Base-by-base conservation (phyloP, 2,329 filamentous ascomycete genomes). In the Epichloe brachyelytri region DNA sequence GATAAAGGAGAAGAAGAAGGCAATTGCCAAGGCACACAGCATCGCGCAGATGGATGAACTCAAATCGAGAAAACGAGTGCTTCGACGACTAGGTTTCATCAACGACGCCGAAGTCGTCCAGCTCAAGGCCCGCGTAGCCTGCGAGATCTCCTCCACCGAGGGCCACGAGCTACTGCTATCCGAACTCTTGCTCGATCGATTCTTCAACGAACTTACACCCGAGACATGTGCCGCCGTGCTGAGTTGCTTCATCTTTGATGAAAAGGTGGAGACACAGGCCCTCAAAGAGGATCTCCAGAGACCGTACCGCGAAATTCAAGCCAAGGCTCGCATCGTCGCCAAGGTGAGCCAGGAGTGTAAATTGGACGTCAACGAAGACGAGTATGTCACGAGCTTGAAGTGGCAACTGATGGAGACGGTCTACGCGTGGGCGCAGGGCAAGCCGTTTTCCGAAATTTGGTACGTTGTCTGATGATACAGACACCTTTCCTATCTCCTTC, bases 341-440 rank as follows among this genome's bases (percentile, higher is more conserved):
- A 96, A 95, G 73, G 86, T 98, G 53, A 93, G 88, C 51, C 83
- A 88, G 64, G 93, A 98, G 70, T 93, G 88, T 68, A 98, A 98
- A 71, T 74, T 98, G 43, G 78, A 88, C 10, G 70, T 96, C n/a
- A 93, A 95, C 59, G 91, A 97, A 67, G 89, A 97, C 49, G 90
- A 95, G 62, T 98, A 96, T 62, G 79, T 93, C 20, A 76, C 86
- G 59, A 84, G 82, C 48, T 85, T 98, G 71, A 95, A 96, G 72
- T 90, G 83, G 75, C 85, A 97, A 72, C 75, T 98, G 48, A 97
- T 98, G 91, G 91, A 96, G 63, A 93, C 95, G 37, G 90, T 98
- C 4, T 86, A 83, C 62, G 79, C 86, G 5, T 98, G 93, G 93
- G 85, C 88, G 5, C 85, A 93, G 58, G 93, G 91, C 47, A 86